Evolutionary conservation across 148 eudicot genomes (phyloP), one percentile per base, ranked within the genome.

Genomic region (Dianthus caryophyllus): DNA sequence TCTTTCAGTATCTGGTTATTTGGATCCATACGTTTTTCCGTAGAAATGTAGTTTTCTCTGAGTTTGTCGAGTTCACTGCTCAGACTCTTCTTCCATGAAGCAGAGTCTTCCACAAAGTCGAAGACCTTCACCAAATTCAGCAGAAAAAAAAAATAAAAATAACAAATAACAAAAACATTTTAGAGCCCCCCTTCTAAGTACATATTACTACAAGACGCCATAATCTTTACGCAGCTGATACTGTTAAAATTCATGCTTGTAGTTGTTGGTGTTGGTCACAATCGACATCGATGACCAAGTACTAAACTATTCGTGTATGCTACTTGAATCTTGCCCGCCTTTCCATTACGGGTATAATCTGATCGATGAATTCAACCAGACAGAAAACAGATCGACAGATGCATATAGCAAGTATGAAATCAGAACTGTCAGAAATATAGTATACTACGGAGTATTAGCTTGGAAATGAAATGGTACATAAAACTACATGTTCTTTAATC

Each of bases 81-180:
- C 73, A 93, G 67, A 58, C 76, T 81, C 83, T 75, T 71, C 78
- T 84, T 86, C 96, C 87, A 87, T 74, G 64, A 47, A 67, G 88
- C 79, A 65, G 81, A 75, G 64, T 87, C 83, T 77, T 29, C 80
- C 71, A 76, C 86, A 82, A 85, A 67, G 53, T 81, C 81, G 78
- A 72, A 61, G 24, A 57, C 96, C 96, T 84, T 82, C 55, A 81
- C 69, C 83, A 75, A 68, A 85, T 67, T 57, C 64, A 77, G 68
- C 69, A 72, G 72, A 69, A 68, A 76, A 33, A 69, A 76, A 73
- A 54, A 51, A 52, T 58, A 7, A n/a, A n/a, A n/a, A n/a, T n/a
- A n/a, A n/a, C n/a, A n/a, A n/a, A n/a, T n/a, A n/a, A n/a, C n/a
- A n/a, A n/a, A n/a, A n/a, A n/a, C n/a, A n/a, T n/a, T 77, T 76